Base-by-base conservation (phyloP, 257 asterid genomes). In the Solanum medicagineum region DNA sequence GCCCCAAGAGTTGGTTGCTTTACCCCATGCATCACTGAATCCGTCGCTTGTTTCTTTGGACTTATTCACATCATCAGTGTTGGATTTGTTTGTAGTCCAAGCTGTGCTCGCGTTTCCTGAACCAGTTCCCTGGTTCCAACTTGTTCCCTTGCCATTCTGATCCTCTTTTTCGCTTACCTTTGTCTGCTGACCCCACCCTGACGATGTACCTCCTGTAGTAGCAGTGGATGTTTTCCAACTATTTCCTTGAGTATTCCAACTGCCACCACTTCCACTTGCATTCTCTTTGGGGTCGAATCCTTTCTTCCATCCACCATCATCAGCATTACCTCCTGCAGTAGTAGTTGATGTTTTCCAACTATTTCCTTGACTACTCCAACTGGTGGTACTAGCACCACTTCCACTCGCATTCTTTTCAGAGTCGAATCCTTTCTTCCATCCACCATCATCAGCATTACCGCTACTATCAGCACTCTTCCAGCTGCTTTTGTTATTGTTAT, bases 1-100 rank as follows among this genome's bases (percentile, higher is more conserved):
- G 88, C 91, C 90, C 93, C 93, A 89, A 12, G 94, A 88, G 87
- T 88, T 86, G 70, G 89, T 82, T 57, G 89, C 86, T 84, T 87
- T 87, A 16, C 87, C 91, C 90, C 90, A 87, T 1, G 87, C 80
- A 83, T 80, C 89, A 70, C 87, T 85, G n/a, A 77, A n/a, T 14
- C 88, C 91, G 32, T 59, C 86, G 75, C 89, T 62, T 15, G 87
- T 47, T 82, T 36, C 87, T 54, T 71, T 85, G 10, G 86, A 22
- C 66, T 87, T 81, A 51, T 66, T 79, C 56, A 77, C 44, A 11
- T 62, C 81, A 2, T 81, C 40, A 40, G 86, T 26, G 81, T 63
- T 63, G 10, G 86, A 73, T 53, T 80, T 69, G 53, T 66, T 86
- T 85, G 88, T 86, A 44, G 84, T 19, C 60, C 85, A 73, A 57